Base-by-base conservation (phyloP, 2,329 filamentous ascomycete species). In the Penicillium sp. region DNA sequence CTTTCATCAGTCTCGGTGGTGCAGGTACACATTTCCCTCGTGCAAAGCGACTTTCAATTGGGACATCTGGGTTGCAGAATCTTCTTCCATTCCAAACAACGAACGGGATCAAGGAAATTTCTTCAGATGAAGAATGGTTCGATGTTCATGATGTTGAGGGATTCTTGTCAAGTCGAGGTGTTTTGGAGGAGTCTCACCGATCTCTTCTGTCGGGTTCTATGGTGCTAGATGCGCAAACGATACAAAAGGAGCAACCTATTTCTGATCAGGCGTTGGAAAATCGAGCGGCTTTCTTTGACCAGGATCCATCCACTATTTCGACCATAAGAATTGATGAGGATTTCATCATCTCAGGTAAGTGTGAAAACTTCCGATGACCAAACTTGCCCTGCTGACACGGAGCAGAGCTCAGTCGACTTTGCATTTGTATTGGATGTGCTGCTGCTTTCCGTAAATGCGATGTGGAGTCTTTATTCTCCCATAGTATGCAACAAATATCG, bases 101-200 rank as follows among this genome's bases (percentile, higher is more conserved):
- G 11, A 60, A 60, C 42, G 58, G 58, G 1, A 48, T 58, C 9
- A 36, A n/a, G 21, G 18, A 49, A 21, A 6, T 58, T 50, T 26
- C 26, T 29, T 46, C 51, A 3, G 54, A 56, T 16, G 51, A 61
- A 28, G 53, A 63, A 19, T 65, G 62, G 62, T 63, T 62, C 29
- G 62, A 65, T 45, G 48, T 54, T 10, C 51, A 57, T 39, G 62
- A 65, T 46, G 42, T 65, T 2, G 61, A 65, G 28, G 55, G 57
- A 8, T 63, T 56, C 42, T 26, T 63, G 29, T 29, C 48, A 11
- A 49, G 48, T 9, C 52, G 51, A 42, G 54, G 54, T 2, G 51
- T 60, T n/a, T 18, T 48, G 7, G 13, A 44, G 10, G 4, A 45
- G 16, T 19, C 24, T 5, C 9, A 31, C 28, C 26, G 13, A 23